Evolutionary conservation across 306 rosid species (phyloP).

Genomic region (Acacia confusa): DNA sequence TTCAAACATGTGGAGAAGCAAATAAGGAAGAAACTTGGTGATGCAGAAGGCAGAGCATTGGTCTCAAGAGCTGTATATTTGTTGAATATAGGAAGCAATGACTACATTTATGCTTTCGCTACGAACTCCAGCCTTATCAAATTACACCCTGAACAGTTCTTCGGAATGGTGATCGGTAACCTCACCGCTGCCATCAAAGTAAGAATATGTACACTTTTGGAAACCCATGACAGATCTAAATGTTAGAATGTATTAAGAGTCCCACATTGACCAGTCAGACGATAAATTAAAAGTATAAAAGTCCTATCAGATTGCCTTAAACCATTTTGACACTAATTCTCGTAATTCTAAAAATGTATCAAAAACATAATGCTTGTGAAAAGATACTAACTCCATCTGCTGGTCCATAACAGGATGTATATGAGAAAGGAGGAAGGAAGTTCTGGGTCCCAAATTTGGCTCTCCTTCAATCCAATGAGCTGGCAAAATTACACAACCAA

Average conservation of each 20-base stretch:
- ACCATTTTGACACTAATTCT: no score
- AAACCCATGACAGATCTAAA: no score
- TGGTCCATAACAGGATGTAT: neutral
- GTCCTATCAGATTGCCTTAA: no score
- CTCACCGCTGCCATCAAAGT: conserved; percentile 18
- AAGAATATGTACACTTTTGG: neutral
- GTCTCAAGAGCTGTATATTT: conserved; percentile 62
- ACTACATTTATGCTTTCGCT: conserved; percentile 47
- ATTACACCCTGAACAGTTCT: conserved; percentile 27
- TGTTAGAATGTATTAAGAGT: no score
- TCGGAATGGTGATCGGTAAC: conserved; percentile 37
- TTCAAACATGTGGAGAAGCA: neutral
- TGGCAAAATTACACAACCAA: conserved; percentile 44
- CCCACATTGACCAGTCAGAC: no score
- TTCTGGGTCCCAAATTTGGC: conserved; percentile 11
- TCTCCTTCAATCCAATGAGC: conserved; percentile 29
- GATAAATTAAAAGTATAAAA: no score
- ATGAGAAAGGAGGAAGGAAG: neutral
- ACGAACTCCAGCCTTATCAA: conserved; percentile 33
- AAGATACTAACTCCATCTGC: neutral
- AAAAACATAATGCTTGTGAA: no score
- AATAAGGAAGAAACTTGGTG: conserved; percentile 37
- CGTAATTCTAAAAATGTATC: no score
- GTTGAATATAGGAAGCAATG: conserved; percentile 61
- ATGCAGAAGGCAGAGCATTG: conserved; percentile 38